Evolutionary conservation across 1,284 basidiomycete genomes (phyloP), one percentile per base, ranked within the genome.

Genomic region (Apiotrichum domesticum): DNA sequence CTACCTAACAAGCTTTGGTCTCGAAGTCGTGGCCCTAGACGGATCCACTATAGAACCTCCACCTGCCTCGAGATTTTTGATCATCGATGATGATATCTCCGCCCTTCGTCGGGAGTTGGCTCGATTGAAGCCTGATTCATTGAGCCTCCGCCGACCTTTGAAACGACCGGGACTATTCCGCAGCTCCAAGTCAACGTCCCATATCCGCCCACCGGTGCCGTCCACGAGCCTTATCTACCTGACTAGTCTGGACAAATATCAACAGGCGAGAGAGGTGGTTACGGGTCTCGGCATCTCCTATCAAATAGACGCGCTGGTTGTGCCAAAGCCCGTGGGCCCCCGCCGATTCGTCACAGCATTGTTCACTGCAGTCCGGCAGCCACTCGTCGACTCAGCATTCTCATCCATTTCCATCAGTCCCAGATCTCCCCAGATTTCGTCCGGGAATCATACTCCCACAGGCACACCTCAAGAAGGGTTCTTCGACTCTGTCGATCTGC

Each of bases 251-350:
- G 80, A 85, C 7, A 92, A 93, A 66, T 97, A 88, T 80, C 91
- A 90, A 71, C 73, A 83, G 46, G 86, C 92, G 51, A 90, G 88
- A 66, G 91, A 95, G 63, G 79, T 86, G n/a, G 80, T 97, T 32
- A 85, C 91, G 62, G 56, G 56, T 4, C 58, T 66, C 6, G 63
- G 67, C 1, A 76, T 56, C 61, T 67, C 61, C 29, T n/a, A 6
- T 8, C 66, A 82, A 3, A 87, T 92, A 0, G 93, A 97, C 65
- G 84, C 95, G 34, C 88, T 96, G 80, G 90, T 97, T 63, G 87
- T 97, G 34, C 93, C 91, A 4, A 97, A 97, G 75, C 93, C 93
- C 5, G 91, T 89, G 8, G 94, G 94, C 3, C 93, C 93, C 1
- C 84, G 93, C 39, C 84, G 93, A 8, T 86, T 96, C 64, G 78